phyloP scores from a whole-genome alignment of 345 rosid genomes.

The Barbarea vulgaris region DNA sequence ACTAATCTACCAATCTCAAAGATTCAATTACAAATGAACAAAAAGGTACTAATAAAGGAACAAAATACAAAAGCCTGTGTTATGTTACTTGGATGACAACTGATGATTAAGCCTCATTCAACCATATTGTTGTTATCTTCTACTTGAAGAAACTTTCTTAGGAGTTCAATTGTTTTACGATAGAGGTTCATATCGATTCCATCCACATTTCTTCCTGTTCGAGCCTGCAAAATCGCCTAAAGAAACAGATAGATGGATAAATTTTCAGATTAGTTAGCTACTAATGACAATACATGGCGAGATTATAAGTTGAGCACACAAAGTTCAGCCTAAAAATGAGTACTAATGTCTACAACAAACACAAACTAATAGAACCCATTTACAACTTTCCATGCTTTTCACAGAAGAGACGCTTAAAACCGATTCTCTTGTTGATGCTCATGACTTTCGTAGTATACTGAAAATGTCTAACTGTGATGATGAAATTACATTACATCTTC shows the following conservation, averaged over 20 bases:
- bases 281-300: background rate
- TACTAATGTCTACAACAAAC: background rate
- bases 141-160: slow-evolving; percentile 56
- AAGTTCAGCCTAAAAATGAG: background rate
- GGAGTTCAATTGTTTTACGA: slow-evolving; percentile 58
- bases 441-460: background rate
- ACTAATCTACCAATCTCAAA: background rate
- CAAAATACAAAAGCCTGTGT: background rate
- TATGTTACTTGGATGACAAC: background rate
- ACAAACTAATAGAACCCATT: background rate
- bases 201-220: slow-evolving; percentile 80
- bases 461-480: background rate
- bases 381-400: background rate
- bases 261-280: background rate
- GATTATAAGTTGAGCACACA: background rate
- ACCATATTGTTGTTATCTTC: slow-evolving; percentile 26
- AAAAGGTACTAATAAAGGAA: background rate
- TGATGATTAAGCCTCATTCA: slow-evolving; percentile 1
- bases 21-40: background rate
- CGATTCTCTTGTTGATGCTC: background rate
- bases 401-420: background rate
- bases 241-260: slow-evolving; percentile 1
- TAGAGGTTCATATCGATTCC: slow-evolving; percentile 81
- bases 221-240: slow-evolving; percentile 73
- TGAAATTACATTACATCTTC: background rate